A percentile compares a stretch with the other conserved stretches of the same genome.
Conservation (phyloP, 129 eudicot species). For the Escallonia herrerae region DNA sequence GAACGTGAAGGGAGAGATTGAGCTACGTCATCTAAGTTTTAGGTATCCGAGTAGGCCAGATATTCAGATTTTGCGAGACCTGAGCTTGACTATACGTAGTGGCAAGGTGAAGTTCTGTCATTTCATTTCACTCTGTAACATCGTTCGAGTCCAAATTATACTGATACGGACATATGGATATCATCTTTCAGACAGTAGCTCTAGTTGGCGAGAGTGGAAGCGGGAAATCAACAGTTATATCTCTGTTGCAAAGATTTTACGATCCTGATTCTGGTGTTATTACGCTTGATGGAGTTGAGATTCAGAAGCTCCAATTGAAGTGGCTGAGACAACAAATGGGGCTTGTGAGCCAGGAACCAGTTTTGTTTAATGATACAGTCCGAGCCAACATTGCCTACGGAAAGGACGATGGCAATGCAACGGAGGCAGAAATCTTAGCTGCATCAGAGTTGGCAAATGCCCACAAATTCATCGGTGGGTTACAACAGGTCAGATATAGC, state of each 20-base stretch:
- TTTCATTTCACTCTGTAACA: background rate
- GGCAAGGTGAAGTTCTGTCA: constrained; percentile 37
- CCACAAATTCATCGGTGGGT: constrained; percentile 54
- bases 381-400: constrained; percentile 70
- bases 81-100: constrained; percentile 54
- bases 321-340: constrained; percentile 86
- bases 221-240: constrained; percentile 63
- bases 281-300: constrained; percentile 52
- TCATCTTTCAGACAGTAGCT: constrained; percentile 46
- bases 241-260: constrained; percentile 65
- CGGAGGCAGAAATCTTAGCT: constrained; percentile 57
- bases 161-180: background rate
- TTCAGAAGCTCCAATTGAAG: constrained; percentile 52
- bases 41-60: constrained; percentile 80
- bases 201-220: constrained; percentile 80
- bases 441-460: constrained; percentile 78
- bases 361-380: constrained; percentile 59
- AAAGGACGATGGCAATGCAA: constrained; percentile 49
- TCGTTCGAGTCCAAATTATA: background rate
- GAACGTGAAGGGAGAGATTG: constrained; percentile 64
- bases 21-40: constrained; percentile 58
- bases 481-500: constrained; percentile 34
- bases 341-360: constrained; percentile 68
- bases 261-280: constrained; percentile 59
- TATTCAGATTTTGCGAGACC: constrained; percentile 59